Base-by-base conservation (phyloP, 225 moss, liverwort and hornwort genomes). In the Marchantia paleacea region DNA sequence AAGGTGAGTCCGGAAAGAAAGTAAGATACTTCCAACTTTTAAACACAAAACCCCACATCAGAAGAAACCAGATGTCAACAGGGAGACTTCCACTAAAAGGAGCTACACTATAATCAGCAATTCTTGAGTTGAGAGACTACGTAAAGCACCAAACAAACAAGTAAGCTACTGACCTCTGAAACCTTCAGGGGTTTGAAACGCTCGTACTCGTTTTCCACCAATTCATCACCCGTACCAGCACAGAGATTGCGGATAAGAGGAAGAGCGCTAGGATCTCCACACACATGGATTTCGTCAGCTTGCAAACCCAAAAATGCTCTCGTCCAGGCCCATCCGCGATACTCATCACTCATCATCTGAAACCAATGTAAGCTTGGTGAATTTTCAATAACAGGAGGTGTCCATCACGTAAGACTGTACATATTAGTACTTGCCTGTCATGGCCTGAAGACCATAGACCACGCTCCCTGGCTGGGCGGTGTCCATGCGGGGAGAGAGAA, bases 261-360 rank as follows among this genome's bases (percentile, higher is more conserved):
- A 78, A 99, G 89, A 60, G 99, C 97, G 87, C 95, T 99, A 39
- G 97, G 88, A 80, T 99, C 97, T 76, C 97, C 97, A 81, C 97
- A 99, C 22, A 99, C 90, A 84, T 99, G 99, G 74, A 99, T 87
- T 83, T 99, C 99, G 88, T 99, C 95, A 11, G 99, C 99, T 86
- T 94, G 93, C 57, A 99, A 62, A 66, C 99, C 99, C 80, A 99
- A 81, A 85, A 99, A 95, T 4, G 99, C 99, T 80, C 99, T 86
- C 50, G 99, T 95, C 99, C 99, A 99, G 11, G 99, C 95, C 99
- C 99, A 99, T 65, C 99, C 99, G 84, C 99, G 91, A 81, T 94
- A 99, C 81, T 99, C 99, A 83, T 99, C 99, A 82, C 89, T 90
- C 99, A 99, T 95, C 99, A 99, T 99, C 94, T 99, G 90, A 19